Conservation (phyloP, 768 basidiomycete genomes). For the Podaxis sp. region DNA sequence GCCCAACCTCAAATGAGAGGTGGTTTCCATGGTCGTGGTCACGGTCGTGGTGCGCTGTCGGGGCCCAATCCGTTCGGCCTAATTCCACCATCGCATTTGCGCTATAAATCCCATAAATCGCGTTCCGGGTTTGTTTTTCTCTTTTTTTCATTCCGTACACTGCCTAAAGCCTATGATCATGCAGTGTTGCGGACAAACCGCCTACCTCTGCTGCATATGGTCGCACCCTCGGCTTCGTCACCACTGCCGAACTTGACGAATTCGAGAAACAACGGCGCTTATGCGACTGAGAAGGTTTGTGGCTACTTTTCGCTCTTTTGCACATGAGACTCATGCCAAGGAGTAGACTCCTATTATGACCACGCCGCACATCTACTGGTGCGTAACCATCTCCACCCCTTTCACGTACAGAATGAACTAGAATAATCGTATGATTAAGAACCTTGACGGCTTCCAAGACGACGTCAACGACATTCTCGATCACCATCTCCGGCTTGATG, state of each 20-base stretch:
- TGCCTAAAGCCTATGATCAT: background rate
- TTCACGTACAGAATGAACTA: background rate
- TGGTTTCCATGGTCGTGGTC: background rate
- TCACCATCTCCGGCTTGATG: conserved; percentile 28
- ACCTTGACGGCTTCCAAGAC: conserved; percentile 51
- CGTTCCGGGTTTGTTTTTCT: conserved; percentile 2
- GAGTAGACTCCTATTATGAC: background rate
- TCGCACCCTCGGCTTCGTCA: conserved; percentile 37
- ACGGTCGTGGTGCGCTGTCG: background rate
- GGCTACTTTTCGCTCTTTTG: background rate
- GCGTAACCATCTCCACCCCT: background rate
- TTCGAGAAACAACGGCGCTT: conserved; percentile 37
- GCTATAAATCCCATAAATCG: background rate
- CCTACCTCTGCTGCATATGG: conserved; percentile 7
- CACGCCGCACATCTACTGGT: conserved; percentile 49
- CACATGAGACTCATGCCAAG: background rate
- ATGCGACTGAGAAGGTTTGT: conserved; percentile 29
- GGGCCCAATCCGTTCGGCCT: background rate
- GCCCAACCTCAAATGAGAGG: background rate
- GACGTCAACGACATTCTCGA: conserved; percentile 32
- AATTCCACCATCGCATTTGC: background rate
- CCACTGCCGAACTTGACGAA: conserved; percentile 41
- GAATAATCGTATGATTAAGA: conserved; percentile 27
- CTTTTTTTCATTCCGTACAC: background rate
- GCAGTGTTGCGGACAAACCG: conserved; percentile 4